Evolutionary conservation across 257 asterid genomes (phyloP).

Genomic region (Penstemon barbatus): DNA sequence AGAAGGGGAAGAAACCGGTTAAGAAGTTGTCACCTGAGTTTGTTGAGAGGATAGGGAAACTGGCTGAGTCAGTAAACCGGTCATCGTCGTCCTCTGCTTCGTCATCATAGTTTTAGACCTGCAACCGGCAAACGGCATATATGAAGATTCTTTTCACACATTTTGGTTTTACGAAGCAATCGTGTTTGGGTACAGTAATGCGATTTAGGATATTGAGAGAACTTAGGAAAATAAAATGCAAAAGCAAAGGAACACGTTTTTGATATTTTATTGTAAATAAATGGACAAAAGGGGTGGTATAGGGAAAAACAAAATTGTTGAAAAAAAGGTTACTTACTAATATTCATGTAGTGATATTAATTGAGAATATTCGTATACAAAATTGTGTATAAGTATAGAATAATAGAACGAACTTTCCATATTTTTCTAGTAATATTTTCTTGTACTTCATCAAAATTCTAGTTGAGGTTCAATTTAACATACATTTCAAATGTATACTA

Average conservation of each 20-base stretch:
- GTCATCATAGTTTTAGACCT: slow-evolving; percentile 20
- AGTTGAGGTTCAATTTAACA: too few species aligned
- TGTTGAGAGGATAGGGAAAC: slow-evolving; percentile 67
- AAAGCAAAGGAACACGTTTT: slow-evolving; percentile 25
- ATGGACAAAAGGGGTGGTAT: slow-evolving; percentile 5
- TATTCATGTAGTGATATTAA: slow-evolving; percentile 12
- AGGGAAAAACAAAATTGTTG: neutral
- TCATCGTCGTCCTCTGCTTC: slow-evolving; percentile 43
- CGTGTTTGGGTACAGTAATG: slow-evolving; percentile 47
- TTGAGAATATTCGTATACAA: neutral
- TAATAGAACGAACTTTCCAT: too few species aligned
- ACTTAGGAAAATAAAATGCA: slow-evolving; percentile 24
- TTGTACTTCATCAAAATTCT: too few species aligned
- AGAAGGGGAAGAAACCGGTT: slow-evolving; percentile 64
- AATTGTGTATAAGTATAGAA: too few species aligned
- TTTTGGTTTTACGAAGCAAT: slow-evolving; percentile 42
- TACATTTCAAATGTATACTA: too few species aligned
- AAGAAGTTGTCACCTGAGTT: slow-evolving; percentile 73
- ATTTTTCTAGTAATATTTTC: too few species aligned
- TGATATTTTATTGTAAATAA: slow-evolving; percentile 3
- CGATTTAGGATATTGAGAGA: slow-evolving; percentile 36
- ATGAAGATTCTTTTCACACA: slow-evolving; percentile 48
- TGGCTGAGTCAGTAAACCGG: slow-evolving; percentile 84
- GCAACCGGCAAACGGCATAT: slow-evolving; percentile 37
- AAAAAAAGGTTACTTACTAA: neutral